These are phyloP conservation scores for Hanseniaspora osmophila DNA, from an alignment of 805 yeast species.

Conservation along the genomic window DNA sequence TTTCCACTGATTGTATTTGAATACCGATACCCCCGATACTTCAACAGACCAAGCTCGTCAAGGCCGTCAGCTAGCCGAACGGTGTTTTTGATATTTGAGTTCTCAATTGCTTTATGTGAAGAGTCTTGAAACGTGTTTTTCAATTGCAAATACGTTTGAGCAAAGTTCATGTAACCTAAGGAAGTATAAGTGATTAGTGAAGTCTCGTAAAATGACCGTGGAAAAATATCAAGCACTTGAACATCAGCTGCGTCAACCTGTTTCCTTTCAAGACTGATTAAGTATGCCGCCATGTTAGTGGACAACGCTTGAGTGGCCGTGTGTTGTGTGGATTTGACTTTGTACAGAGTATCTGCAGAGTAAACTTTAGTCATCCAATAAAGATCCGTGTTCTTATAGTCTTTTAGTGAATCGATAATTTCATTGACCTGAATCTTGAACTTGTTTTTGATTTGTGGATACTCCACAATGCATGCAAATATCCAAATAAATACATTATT, in stretches of 20 bases:
- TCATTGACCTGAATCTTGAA: not conserved
- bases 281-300: not conserved
- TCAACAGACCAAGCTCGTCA: not conserved
- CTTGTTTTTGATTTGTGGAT: not conserved
- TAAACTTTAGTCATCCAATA: not conserved
- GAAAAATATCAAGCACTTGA: too few species aligned
- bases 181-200: too few species aligned
- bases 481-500: not conserved
- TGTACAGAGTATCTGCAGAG: not conserved
- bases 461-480: not conserved
- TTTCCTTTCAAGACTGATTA: not conserved
- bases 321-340: not conserved
- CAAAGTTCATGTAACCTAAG: too few species aligned
- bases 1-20: not conserved
- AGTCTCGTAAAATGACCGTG: too few species aligned
- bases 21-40: not conserved
- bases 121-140: too few species aligned
- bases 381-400: not conserved
- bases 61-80: not conserved
- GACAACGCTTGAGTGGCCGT: not conserved
- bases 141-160: too few species aligned
- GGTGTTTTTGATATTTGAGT: too few species aligned
- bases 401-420: not conserved
- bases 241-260: too few species aligned
- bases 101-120: too few species aligned